Conservation (phyloP, 2,329 filamentous ascomycete genomes). For the Colletotrichum echinochloae region DNA sequence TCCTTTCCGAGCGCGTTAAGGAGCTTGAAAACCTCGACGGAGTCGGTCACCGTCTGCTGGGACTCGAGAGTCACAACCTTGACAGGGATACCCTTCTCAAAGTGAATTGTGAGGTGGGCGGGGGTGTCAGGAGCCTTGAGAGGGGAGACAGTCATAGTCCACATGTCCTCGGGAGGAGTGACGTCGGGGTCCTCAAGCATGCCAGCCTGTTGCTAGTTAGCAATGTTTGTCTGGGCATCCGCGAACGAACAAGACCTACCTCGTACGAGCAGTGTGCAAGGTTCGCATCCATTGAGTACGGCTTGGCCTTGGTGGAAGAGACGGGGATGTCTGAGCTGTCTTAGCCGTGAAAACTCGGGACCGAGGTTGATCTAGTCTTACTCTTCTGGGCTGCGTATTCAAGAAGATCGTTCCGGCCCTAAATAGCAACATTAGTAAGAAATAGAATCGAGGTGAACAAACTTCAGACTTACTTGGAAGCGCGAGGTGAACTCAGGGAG, state of each 20-base stretch:
- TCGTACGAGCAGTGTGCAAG: conserved; percentile 84
- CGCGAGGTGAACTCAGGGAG: conserved; percentile 70
- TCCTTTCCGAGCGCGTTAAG: conserved; percentile 73
- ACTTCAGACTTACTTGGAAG: conserved; percentile 61
- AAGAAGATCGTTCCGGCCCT: conserved; percentile 77
- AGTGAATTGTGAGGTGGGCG: conserved; percentile 73
- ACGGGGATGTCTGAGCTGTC: conserved; percentile 69
- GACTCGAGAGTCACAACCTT: conserved; percentile 66
- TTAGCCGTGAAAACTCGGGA: not conserved
- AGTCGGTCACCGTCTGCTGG: conserved; percentile 69
- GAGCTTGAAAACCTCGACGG: conserved; percentile 73
- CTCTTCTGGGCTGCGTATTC: conserved; percentile 74
- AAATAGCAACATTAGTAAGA: not conserved
- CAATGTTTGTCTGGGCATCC: not conserved
- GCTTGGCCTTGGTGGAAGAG: conserved; percentile 76
- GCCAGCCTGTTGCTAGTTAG: conserved; percentile 50
- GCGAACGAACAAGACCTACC: conserved; percentile 68
- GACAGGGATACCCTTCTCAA: conserved; percentile 74
- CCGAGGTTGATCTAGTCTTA: not conserved
- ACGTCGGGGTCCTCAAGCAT: conserved; percentile 71
- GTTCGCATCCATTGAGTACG: conserved; percentile 62
- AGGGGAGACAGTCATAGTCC: conserved; percentile 70
- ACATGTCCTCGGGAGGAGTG: conserved; percentile 76
- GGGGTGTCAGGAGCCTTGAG: conserved; percentile 72
- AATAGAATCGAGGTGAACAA: not conserved